These are phyloP conservation scores for Phanerochaete carnosa DNA, from an alignment of 768 basidiomycete genomes.

Conservation along the genomic window DNA sequence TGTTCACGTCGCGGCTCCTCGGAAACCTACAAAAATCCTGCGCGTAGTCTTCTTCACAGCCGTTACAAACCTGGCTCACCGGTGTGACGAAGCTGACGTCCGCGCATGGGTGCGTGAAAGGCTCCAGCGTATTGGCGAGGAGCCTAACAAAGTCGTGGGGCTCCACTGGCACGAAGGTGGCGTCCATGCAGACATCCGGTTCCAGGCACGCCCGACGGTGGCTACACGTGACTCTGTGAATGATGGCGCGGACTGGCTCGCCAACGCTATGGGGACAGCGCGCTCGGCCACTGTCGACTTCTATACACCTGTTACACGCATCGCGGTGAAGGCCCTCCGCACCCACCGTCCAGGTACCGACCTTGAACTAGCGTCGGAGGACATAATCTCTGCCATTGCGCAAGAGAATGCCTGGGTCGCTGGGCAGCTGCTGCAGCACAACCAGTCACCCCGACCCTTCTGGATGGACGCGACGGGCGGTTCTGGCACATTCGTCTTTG, in stretches of 20 bases:
- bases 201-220: slow-evolving; percentile 1
- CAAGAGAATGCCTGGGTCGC: slow-evolving; percentile 3
- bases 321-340: slow-evolving; percentile 1
- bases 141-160: neutral
- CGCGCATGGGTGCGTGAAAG: neutral
- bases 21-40: neutral
- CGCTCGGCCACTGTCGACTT: slow-evolving; percentile 2
- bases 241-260: neutral
- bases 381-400: neutral
- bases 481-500: slow-evolving; percentile 2
- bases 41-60: neutral
- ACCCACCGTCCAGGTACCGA: neutral
- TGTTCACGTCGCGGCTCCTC: neutral
- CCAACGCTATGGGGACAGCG: neutral
- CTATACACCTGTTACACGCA: neutral
- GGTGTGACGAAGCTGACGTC: neutral
- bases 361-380: neutral
- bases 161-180: slow-evolving; percentile 1
- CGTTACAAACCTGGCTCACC: neutral
- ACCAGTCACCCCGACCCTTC: slow-evolving; percentile 1
- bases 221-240: neutral
- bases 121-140: neutral
- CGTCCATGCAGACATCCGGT: slow-evolving; percentile 1
- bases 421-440: neutral
- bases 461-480: slow-evolving; percentile 1